Conservation (phyloP, 495 filamentous ascomycete species). For the Daldinia bambusicola region DNA sequence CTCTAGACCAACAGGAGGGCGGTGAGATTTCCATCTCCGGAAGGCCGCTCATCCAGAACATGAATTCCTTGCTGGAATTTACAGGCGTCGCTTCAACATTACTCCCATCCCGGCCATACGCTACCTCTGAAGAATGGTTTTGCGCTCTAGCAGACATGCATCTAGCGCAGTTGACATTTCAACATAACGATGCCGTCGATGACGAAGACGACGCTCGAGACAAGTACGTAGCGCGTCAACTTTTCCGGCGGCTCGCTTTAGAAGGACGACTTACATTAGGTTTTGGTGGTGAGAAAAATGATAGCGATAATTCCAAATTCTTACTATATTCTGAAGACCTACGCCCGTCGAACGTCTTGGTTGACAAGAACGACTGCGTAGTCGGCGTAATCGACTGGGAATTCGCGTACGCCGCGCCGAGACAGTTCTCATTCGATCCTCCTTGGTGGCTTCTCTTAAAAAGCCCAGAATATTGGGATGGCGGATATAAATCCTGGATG, state of each 20-base stretch:
- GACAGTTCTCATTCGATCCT: conserved; percentile 53
- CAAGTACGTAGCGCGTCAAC: conserved; percentile 49
- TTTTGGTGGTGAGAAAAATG: not conserved
- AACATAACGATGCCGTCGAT: not conserved
- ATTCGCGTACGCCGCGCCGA: conserved; percentile 56
- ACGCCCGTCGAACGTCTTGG: conserved; percentile 46
- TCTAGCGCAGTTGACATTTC: not conserved
- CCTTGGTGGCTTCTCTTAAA: conserved; percentile 59
- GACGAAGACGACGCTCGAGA: conserved; percentile 51
- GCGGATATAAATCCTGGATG: conserved; percentile 44
- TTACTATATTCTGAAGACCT: conserved; percentile 11
- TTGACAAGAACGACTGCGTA: conserved; percentile 37
- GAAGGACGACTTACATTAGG: conserved; percentile 44
- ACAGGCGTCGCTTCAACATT: not conserved
- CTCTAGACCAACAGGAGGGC: not conserved
- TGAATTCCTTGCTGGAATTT: not conserved
- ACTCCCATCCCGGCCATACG: not conserved
- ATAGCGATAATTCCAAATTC: conserved; percentile 31
- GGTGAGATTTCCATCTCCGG: not conserved
- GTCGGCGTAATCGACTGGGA: conserved; percentile 54
- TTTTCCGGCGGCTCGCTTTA: conserved; percentile 49
- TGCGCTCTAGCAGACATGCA: not conserved
- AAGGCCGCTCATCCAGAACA: not conserved
- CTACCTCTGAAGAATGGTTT: not conserved
- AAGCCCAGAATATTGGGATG: conserved; percentile 50